Evolutionary conservation across 192 early-diverging fungal species (phyloP), one percentile per base, ranked within the genome.

Genomic region (Coemansia sp.): DNA sequence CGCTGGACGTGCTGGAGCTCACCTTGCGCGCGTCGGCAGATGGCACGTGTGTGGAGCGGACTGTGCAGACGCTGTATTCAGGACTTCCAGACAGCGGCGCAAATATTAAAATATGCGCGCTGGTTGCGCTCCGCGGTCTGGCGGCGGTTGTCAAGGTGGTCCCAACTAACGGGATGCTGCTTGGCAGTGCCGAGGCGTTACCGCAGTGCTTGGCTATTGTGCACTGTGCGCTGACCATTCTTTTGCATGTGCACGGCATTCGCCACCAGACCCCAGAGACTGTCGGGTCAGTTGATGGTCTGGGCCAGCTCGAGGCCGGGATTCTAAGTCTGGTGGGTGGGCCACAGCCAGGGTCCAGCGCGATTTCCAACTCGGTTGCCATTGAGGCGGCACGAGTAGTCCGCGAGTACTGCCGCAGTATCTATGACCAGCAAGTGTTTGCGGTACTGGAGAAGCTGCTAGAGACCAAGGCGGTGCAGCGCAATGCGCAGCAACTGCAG

Each of bases 1-100:
- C 71, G 8, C 53, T 75, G 57, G 71, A 75, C 25, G 49, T 75
- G 30, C 37, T 68, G 21, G 71, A 75, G 33, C 50, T 37, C 8
- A 34, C 34, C 14, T 5, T 75, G 41, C 34, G 53, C 5, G 21
- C 34, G 1, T 22, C 53, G 3, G 29, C 13, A 2, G 31, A 32
- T 21, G 15, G 39, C 17, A 15, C 35, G 0, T 39, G 36, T 30
- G 4, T 27, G 45, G n/a, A 43, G 7, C n/a, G 18, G 9, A n/a
- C 43, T 14, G 2, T 55, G 13, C n/a, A 19, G 10, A 23, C 41
- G 27, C 52, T 68, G 10, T 34, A 9, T 4, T 21, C 21, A 26
- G 30, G 18, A 10, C 29, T 37, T 1, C 8, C 32, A 18, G 3
- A 21, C 14, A 11, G 33, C 13, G 13, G 32, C 11, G 34, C 15